Conservation (phyloP, 768 basidiomycete species). For the Naganishia vaughanmartiniae region DNA sequence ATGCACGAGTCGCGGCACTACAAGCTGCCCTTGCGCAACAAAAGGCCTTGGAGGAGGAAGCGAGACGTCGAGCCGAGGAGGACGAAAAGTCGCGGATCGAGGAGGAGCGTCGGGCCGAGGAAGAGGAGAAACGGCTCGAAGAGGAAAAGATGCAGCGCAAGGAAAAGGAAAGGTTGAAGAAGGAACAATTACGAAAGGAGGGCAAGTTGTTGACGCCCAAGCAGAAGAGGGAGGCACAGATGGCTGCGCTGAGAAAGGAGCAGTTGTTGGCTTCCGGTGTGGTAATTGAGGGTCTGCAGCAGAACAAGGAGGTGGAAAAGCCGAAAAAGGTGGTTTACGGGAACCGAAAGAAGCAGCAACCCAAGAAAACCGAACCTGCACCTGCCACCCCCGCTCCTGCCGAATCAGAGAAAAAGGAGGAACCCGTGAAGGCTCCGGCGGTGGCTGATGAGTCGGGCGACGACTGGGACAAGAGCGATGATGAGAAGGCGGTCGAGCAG, state of each 20-base stretch:
- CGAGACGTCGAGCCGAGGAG: slow-evolving; percentile 50
- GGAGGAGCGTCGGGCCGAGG: slow-evolving; percentile 12
- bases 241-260: slow-evolving; percentile 81
- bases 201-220: slow-evolving; percentile 93
- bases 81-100: slow-evolving; percentile 5
- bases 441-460: slow-evolving; percentile 55
- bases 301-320: slow-evolving; percentile 49
- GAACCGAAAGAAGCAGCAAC: slow-evolving; percentile 66
- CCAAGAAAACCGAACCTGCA: slow-evolving; percentile 40
- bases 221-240: slow-evolving; percentile 88
- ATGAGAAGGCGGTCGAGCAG: slow-evolving; percentile 48
- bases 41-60: slow-evolving; percentile 83
- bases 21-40: slow-evolving; percentile 91
- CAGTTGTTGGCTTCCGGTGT: slow-evolving; percentile 80
- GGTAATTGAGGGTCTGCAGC: slow-evolving; percentile 83
- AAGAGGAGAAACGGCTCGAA: slow-evolving; percentile 57
- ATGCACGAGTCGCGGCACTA: slow-evolving; percentile 70
- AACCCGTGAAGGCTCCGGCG: slow-evolving; percentile 31
- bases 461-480: slow-evolving; percentile 55
- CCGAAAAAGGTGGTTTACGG: slow-evolving; percentile 79
- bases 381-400: slow-evolving; percentile 38
- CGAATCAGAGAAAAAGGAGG: slow-evolving; percentile 46
- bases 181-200: slow-evolving; percentile 86
- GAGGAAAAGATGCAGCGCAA: slow-evolving; percentile 66
- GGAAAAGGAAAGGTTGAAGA: slow-evolving; percentile 75